phyloP scores from a whole-genome alignment of 805 yeast species.

The Isabelozyma pseudorhagii region DNA sequence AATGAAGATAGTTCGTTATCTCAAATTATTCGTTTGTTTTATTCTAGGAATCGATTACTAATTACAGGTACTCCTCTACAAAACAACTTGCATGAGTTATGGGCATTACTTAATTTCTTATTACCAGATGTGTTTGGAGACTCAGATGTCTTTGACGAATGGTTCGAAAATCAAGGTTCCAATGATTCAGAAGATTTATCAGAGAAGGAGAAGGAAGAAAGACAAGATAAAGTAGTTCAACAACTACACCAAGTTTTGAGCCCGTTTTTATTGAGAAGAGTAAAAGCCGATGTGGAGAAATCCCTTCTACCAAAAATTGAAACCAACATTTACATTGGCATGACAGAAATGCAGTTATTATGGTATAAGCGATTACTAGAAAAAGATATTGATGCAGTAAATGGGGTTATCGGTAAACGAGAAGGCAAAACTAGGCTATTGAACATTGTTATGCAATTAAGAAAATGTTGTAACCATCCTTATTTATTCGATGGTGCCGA shows the following conservation, averaged over 20 bases:
- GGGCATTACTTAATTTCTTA: slow-evolving; percentile 90
- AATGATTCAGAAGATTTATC: slow-evolving; percentile 25
- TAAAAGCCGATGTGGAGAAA: slow-evolving; percentile 90
- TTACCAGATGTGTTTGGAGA: slow-evolving; percentile 95
- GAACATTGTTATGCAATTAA: slow-evolving; percentile 93
- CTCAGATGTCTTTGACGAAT: slow-evolving; percentile 82
- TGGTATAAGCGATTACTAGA: slow-evolving; percentile 90
- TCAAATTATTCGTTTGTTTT: slow-evolving; percentile 85
- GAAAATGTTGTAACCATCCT: slow-evolving; percentile 97
- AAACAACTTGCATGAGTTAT: slow-evolving; percentile 89
- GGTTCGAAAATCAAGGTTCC: slow-evolving; percentile 66
- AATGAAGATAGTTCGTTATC: slow-evolving; percentile 91
- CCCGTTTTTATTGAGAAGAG: slow-evolving; percentile 86
- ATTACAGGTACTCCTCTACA: slow-evolving; percentile 97
- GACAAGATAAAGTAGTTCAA: slow-evolving; percentile 79
- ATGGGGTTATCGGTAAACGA: slow-evolving; percentile 91
- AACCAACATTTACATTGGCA: slow-evolving; percentile 83
- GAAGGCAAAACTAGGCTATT: slow-evolving; percentile 89
- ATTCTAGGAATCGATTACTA: slow-evolving; percentile 76
- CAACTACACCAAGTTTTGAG: slow-evolving; percentile 84
- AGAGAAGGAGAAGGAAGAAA: slow-evolving; percentile 28
- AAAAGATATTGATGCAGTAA: slow-evolving; percentile 93
- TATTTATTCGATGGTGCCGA: slow-evolving; percentile 98
- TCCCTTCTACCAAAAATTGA: slow-evolving; percentile 89
- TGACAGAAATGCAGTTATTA: slow-evolving; percentile 91